These are phyloP conservation scores for Posidonia oceanica DNA, from an alignment of 116 monocot species.

Conservation along the genomic window DNA sequence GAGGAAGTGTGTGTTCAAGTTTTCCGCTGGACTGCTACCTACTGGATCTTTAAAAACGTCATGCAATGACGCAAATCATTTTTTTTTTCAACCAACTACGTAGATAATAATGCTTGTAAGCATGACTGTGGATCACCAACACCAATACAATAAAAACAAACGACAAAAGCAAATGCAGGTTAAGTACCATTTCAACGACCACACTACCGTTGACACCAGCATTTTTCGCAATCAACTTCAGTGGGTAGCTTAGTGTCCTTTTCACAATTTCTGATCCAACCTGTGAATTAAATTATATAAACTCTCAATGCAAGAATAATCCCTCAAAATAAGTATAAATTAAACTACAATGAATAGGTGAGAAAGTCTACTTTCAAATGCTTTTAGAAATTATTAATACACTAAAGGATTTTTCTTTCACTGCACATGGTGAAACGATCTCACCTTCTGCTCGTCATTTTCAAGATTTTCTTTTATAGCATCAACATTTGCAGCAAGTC, in stretches of 20 bases:
- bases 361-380: too few relatives aligned
- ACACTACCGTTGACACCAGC: constrained; percentile 92
- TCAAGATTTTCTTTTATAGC: constrained; percentile 75
- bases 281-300: constrained; percentile 10
- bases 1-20: too few relatives aligned
- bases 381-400: neutral
- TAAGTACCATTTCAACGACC: constrained; percentile 62
- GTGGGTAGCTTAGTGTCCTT: constrained; percentile 73
- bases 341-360: neutral
- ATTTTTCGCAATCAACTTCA: constrained; percentile 89
- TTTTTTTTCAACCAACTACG: too few relatives aligned
- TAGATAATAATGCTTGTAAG: too few relatives aligned
- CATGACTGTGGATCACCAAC: too few relatives aligned
- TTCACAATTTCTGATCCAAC: constrained; percentile 74
- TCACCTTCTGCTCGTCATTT: constrained; percentile 66
- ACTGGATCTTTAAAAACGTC: too few relatives aligned
- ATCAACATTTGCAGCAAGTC: constrained; percentile 59
- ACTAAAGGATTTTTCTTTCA: neutral
- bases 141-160: too few relatives aligned
- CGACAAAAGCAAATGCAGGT: neutral
- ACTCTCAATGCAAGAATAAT: neutral
- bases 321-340: neutral
- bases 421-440: too few relatives aligned
- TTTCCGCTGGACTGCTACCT: too few relatives aligned
- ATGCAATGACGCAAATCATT: too few relatives aligned